phyloP scores from a whole-genome alignment of 2,329 filamentous ascomycete species.

The Arthrinium puccinioides region DNA sequence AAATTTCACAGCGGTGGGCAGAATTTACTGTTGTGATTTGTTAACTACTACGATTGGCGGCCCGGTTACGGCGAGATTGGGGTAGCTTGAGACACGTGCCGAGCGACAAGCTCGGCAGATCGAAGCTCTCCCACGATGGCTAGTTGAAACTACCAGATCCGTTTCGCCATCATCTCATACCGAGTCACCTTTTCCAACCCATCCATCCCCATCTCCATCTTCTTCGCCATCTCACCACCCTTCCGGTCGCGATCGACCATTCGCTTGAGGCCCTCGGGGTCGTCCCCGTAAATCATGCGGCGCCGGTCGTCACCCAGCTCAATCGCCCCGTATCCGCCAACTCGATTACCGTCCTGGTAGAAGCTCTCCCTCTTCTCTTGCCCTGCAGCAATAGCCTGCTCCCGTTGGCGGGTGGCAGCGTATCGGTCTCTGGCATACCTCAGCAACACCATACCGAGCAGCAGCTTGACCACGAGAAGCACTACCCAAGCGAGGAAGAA shows the following conservation, averaged over 20 bases:
- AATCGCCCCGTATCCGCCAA: conserved; percentile 77
- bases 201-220: conserved; percentile 43
- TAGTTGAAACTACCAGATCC: conserved; percentile 69
- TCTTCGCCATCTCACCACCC: conserved; percentile 50
- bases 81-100: no score
- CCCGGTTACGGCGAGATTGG: no score
- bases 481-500: conserved; percentile 81
- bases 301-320: conserved; percentile 86
- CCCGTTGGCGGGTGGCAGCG: conserved; percentile 67
- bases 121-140: no score
- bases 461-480: conserved; percentile 74
- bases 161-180: conserved; percentile 94
- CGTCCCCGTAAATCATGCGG: conserved; percentile 80
- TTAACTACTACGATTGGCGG: no score
- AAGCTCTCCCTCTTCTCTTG: conserved; percentile 46
- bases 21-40: no score
- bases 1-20: no score
- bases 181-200: conserved; percentile 52
- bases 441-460: conserved; percentile 82
- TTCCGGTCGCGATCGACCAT: conserved; percentile 57
- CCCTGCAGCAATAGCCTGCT: conserved; percentile 41
- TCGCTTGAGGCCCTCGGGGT: conserved; percentile 60
- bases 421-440: conserved; percentile 75
- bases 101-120: no score
- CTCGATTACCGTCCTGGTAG: conserved; percentile 64